Evolutionary conservation across 768 basidiomycete genomes (phyloP), one percentile per base, ranked within the genome.

Genomic region (Dentipellis fragilis): DNA sequence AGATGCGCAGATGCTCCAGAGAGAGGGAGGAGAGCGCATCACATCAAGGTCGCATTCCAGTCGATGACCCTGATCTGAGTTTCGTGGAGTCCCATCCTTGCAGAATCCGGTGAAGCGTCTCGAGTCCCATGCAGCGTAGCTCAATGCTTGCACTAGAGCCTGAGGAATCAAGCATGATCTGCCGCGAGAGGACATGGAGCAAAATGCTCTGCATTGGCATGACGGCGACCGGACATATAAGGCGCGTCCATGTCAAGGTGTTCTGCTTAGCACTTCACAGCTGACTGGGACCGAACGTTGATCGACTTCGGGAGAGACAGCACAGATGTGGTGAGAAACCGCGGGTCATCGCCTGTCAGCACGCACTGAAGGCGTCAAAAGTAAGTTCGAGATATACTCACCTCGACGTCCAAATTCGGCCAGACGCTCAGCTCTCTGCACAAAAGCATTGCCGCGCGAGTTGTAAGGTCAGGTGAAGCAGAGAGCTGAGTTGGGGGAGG

Each of bases 41-140:
- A 68, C 93, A 97, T 97, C 50, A 89, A 96, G 69, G 89, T 93
- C 45, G 93, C 92, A 0, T 98, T 96, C 72, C 91, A 94, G 58
- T 94, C 90, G 0, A 71, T 98, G 58, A 97, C 91, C 5, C 72
- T 99, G 9, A 91, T 97, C 21, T n/a, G n/a, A n/a, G n/a, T n/a
- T n/a, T n/a, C n/a, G 92, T 93, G 68, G 97, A 93, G 0, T 91
- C 95, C 0, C 91, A 89, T 1, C 85, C 83, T 66, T 97, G 90
- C 10, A 99, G 73, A 53, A 99, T 93, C 61, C 89, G 81, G 60
- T 93, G 89, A 10, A 99, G 70, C 0, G 89, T 90, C 63, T 95
- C 91, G 52, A 94, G 73, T 0, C 93, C 95, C 81, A 93, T 88
- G 21, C 84, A 75, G 22, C 93, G 80, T 39, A 98, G 73, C 63